Evolutionary conservation across 371 early-diverging fungal species (phyloP).

Genomic region (Sanchytrium tribonematis): DNA sequence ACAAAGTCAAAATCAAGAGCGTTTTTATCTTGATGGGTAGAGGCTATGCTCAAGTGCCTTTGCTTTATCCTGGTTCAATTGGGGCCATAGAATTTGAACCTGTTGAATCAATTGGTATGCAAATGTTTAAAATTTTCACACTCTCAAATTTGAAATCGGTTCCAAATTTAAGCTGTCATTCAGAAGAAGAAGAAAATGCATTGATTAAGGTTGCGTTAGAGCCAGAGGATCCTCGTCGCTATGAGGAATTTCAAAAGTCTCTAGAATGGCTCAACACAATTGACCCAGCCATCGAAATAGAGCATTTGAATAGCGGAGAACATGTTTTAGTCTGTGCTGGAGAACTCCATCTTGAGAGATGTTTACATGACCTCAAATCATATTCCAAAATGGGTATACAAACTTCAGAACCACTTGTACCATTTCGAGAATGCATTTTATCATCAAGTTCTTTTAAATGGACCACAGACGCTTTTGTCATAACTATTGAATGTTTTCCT

Average conservation of each 20-base stretch:
- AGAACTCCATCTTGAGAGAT: slow-evolving; percentile 81
- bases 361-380: slow-evolving; percentile 70
- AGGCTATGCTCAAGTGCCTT: not conserved
- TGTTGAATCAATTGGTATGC: not conserved
- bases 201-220: slow-evolving; percentile 89
- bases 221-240: slow-evolving; percentile 35
- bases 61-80: not conserved
- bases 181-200: slow-evolving; percentile 11
- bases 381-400: slow-evolving; percentile 76
- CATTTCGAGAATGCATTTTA: slow-evolving; percentile 72
- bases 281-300: slow-evolving; percentile 1
- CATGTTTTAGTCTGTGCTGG: slow-evolving; percentile 81
- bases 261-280: not conserved
- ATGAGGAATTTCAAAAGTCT: not conserved
- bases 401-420: slow-evolving; percentile 77
- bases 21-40: slow-evolving; percentile 1
- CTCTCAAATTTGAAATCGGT: not conserved
- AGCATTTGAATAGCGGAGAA: slow-evolving; percentile 71
- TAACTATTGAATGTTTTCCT: too few species aligned
- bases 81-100: not conserved
- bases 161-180: not conserved
- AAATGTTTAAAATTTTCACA: not conserved
- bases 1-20: not conserved
- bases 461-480: too few species aligned
- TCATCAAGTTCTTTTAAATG: not conserved